Conservation (phyloP, 192 early-diverging fungal species). For the Spinellus fusiger region DNA sequence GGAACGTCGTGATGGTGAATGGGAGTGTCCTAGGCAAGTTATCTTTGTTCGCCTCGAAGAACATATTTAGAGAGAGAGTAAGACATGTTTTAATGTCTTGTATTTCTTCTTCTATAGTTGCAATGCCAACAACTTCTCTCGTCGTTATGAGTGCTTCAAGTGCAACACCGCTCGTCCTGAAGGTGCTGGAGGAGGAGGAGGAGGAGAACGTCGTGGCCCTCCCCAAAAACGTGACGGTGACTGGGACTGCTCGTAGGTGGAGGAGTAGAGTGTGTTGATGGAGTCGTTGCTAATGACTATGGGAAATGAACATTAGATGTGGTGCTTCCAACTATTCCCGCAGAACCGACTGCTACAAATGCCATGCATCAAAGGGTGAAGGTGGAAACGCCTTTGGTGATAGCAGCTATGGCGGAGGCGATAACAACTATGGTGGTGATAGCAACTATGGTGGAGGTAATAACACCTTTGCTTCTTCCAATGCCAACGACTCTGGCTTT, state of each 20-base stretch:
- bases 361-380: conserved; percentile 8
- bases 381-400: conserved; percentile 2
- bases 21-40: conserved; percentile 21
- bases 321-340: conserved; percentile 18
- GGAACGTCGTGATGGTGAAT: conserved; percentile 18
- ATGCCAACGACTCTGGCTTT: neutral
- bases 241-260: conserved; percentile 25
- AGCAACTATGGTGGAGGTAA: neutral
- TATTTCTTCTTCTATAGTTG: too few species aligned
- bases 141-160: conserved; percentile 23
- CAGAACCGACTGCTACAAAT: conserved; percentile 25
- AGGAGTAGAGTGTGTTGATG: too few species aligned
- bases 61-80: too few species aligned
- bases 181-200: conserved; percentile 10
- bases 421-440: neutral
- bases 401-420: conserved; percentile 1
- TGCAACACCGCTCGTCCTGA: conserved; percentile 19
- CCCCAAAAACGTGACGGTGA: conserved; percentile 23
- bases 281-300: neutral
- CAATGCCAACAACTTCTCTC: conserved; percentile 14
- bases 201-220: conserved; percentile 18
- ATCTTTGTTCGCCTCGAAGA: too few species aligned
- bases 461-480: neutral
- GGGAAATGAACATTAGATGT: conserved; percentile 5
- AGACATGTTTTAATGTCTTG: too few species aligned